A percentile compares a stretch with the other conserved stretches of the same genome.
Conservation (phyloP, 148 eudicot genomes). For the Heliosperma pusillum region DNA sequence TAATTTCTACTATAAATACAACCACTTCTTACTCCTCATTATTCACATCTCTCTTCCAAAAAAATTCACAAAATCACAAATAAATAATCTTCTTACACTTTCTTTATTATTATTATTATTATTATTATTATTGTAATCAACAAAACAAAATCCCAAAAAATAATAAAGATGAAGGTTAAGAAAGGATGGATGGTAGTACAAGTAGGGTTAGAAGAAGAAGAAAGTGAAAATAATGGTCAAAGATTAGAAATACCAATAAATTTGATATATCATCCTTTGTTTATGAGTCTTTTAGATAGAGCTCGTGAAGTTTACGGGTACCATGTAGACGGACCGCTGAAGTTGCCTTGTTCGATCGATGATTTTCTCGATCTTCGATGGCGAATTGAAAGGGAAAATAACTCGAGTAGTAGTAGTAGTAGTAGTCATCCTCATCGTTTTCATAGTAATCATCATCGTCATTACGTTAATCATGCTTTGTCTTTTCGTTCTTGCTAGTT, state of each 20-base stretch:
- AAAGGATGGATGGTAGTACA: slow-evolving; percentile 42
- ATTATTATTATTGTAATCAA: neutral
- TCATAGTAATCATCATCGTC: slow-evolving; percentile 4
- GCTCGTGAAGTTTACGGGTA: slow-evolving; percentile 54
- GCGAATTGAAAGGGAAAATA: slow-evolving; percentile 37
- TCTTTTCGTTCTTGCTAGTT: slow-evolving; percentile 40
- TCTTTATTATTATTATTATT: too few relatives aligned
- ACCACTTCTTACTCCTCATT: neutral
- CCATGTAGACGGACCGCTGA: slow-evolving; percentile 41
- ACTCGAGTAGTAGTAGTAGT: neutral
- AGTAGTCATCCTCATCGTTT: neutral
- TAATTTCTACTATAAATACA: slow-evolving; percentile 1
- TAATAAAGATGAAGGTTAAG: slow-evolving; percentile 37
- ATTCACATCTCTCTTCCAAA: neutral
- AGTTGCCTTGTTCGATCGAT: slow-evolving; percentile 49
- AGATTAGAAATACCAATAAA: slow-evolving; percentile 48
- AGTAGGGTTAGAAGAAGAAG: slow-evolving; percentile 36
- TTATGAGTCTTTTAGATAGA: slow-evolving; percentile 34
- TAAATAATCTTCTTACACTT: too few relatives aligned
- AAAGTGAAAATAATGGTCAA: slow-evolving; percentile 15
- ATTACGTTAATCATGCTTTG: slow-evolving; percentile 27
- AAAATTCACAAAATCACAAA: too few relatives aligned
- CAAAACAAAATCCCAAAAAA: slow-evolving; percentile 1
- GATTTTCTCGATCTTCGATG: slow-evolving; percentile 45
- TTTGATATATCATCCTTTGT: slow-evolving; percentile 46